Evolutionary conservation across 108 stramenopile genomes (phyloP).

Genomic region (Discostella pseudostelligera): DNA sequence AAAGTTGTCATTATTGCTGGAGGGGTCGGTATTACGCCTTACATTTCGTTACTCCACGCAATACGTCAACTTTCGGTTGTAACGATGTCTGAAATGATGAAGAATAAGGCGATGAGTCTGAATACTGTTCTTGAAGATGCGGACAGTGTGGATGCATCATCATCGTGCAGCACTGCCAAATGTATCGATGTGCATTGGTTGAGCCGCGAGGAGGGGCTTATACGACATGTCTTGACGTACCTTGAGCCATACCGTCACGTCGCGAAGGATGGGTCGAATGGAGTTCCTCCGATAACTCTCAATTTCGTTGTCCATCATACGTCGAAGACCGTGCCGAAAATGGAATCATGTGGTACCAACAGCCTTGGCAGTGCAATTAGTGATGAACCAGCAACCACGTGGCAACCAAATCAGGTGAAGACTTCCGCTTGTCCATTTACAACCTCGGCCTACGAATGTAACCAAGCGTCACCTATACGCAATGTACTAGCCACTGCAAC

Average conservation of each 20-base stretch:
- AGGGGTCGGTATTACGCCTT: constrained; percentile 28
- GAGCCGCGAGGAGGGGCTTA: constrained; percentile 34
- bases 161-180: not conserved
- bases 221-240: constrained; percentile 18
- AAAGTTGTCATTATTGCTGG: constrained; percentile 31
- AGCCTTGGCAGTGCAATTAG: too few relatives aligned
- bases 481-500: constrained; percentile 6
- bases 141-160: not conserved
- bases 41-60: constrained; percentile 25
- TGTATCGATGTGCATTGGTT: constrained; percentile 27
- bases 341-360: too few relatives aligned
- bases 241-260: constrained; percentile 8
- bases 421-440: constrained; percentile 8
- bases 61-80: not conserved
- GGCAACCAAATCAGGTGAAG: too few relatives aligned
- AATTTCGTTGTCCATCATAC: constrained; percentile 25
- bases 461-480: not conserved
- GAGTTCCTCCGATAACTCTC: constrained; percentile 2
- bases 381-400: too few relatives aligned
- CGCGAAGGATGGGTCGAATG: not conserved
- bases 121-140: not conserved
- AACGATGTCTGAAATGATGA: not conserved
- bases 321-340: not conserved
- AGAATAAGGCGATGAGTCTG: not conserved
- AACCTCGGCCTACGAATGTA: constrained; percentile 11